These are phyloP conservation scores for Colletotrichum acutatum DNA, from an alignment of 2,329 filamentous ascomycete genomes.

Conservation along the genomic window DNA sequence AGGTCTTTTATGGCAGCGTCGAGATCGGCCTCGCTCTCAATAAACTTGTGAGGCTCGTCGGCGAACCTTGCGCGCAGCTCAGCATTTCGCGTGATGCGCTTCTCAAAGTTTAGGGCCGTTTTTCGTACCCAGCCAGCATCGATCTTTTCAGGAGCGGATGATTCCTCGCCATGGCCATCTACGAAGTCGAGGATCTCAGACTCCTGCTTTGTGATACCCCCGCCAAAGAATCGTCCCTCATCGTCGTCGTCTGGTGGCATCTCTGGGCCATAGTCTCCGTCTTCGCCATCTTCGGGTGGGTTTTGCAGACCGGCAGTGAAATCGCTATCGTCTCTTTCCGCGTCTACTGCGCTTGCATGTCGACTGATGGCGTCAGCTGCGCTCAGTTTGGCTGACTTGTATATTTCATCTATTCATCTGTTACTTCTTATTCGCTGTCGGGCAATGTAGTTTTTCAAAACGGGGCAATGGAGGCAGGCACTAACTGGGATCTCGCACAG, in stretches of 20 bases:
- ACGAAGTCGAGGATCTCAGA: slow-evolving; percentile 89
- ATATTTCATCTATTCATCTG: slow-evolving; percentile 63
- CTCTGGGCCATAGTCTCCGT: slow-evolving; percentile 46
- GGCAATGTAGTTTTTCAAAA: not conserved
- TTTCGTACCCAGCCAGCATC: slow-evolving; percentile 86
- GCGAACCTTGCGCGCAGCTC: slow-evolving; percentile 89
- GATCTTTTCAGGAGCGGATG: slow-evolving; percentile 74
- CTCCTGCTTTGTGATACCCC: slow-evolving; percentile 85
- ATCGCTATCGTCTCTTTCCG: slow-evolving; percentile 55
- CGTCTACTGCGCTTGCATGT: slow-evolving; percentile 57
- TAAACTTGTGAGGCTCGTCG: slow-evolving; percentile 82
- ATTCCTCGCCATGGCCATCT: slow-evolving; percentile 61
- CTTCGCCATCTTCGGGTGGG: slow-evolving; percentile 58
- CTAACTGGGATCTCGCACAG: slow-evolving; percentile 71
- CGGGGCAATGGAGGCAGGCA: slow-evolving; percentile 15
- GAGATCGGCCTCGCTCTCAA: slow-evolving; percentile 87
- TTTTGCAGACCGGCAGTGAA: slow-evolving; percentile 62
- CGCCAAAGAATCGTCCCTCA: slow-evolving; percentile 95
- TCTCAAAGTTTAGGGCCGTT: slow-evolving; percentile 86
- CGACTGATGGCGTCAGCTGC: slow-evolving; percentile 55
- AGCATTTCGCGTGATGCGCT: slow-evolving; percentile 89
- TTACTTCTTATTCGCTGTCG: not conserved
- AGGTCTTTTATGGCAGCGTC: slow-evolving; percentile 89
- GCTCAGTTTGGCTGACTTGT: slow-evolving; percentile 69
- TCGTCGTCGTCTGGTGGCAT: slow-evolving; percentile 79